Conservation (phyloP, 2,329 filamentous ascomycete species). For the Trichoderma hamatum region DNA sequence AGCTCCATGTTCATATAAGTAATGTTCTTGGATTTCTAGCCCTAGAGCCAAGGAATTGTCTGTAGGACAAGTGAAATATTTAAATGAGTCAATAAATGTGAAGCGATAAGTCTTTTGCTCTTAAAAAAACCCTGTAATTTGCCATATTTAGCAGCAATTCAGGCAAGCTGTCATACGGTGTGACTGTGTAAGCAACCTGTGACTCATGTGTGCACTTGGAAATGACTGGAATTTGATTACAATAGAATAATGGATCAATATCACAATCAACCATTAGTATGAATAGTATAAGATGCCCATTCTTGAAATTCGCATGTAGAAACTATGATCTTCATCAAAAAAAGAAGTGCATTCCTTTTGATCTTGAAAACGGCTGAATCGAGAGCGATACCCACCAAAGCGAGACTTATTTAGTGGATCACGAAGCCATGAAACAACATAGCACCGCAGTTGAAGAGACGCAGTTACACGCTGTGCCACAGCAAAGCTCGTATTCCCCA, state of each 20-base stretch:
- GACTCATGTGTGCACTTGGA: constrained; percentile 4
- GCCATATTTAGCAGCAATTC: neutral
- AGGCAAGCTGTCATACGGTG: neutral
- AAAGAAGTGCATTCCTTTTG: neutral
- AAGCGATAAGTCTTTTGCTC: neutral
- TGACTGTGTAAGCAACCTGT: constrained; percentile 3
- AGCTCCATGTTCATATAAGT: too few relatives aligned
- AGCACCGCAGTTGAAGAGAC: neutral
- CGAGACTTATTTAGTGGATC: neutral
- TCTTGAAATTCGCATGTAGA: neutral
- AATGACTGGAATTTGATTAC: neutral
- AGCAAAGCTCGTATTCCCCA: neutral
- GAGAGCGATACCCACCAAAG: neutral
- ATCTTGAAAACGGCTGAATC: neutral
- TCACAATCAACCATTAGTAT: neutral
- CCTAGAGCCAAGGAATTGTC: neutral
- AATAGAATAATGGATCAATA: neutral
- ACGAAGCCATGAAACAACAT: neutral
- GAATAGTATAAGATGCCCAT: neutral
- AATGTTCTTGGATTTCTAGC: too few relatives aligned
- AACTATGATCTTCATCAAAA: neutral
- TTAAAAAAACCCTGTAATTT: neutral
- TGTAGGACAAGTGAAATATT: neutral
- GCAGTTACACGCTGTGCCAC: neutral
- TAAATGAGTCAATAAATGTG: constrained; percentile 3